Conservation (phyloP, 305 asterid genomes). For the Ajuga reptans region DNA sequence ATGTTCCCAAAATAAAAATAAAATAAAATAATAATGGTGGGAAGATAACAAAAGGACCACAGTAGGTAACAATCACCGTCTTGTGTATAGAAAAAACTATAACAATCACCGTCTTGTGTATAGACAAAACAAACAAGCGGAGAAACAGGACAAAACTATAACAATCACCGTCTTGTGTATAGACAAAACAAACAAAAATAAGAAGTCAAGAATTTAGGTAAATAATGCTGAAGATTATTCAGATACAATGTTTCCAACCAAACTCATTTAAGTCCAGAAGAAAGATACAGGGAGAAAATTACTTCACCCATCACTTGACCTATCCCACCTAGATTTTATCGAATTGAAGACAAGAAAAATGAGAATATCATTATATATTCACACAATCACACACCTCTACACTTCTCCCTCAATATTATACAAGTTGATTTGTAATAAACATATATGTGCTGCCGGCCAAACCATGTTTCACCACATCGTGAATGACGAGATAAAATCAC, state of each 20-base stretch:
- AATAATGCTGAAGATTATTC: constrained; percentile 8
- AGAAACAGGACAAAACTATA: constrained; percentile 23
- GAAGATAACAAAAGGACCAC: constrained; percentile 21
- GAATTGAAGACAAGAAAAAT: neutral
- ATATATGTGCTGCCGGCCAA: neutral
- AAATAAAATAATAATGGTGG: neutral
- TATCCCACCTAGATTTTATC: constrained; percentile 24
- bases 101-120: constrained; percentile 24
- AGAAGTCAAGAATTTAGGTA: constrained; percentile 28
- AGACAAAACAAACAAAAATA: neutral
- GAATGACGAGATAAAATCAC: neutral
- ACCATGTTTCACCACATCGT: neutral
- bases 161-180: constrained; percentile 24
- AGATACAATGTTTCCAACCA: constrained; percentile 28
- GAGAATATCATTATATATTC: neutral
- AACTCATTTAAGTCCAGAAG: constrained; percentile 21
- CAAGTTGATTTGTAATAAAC: constrained; percentile 3
- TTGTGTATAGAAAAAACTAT: constrained; percentile 21
- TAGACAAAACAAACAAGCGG: constrained; percentile 15
- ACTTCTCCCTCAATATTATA: neutral
- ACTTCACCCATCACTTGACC: constrained; percentile 13
- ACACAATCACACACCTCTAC: neutral
- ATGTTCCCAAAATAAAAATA: neutral
- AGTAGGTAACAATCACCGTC: constrained; percentile 19
- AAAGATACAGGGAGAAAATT: constrained; percentile 12